A percentile compares a stretch with the other conserved stretches of the same genome.
Conservation (phyloP, 2,329 filamentous ascomycete genomes). For the Tolypocladium endophyticum region DNA sequence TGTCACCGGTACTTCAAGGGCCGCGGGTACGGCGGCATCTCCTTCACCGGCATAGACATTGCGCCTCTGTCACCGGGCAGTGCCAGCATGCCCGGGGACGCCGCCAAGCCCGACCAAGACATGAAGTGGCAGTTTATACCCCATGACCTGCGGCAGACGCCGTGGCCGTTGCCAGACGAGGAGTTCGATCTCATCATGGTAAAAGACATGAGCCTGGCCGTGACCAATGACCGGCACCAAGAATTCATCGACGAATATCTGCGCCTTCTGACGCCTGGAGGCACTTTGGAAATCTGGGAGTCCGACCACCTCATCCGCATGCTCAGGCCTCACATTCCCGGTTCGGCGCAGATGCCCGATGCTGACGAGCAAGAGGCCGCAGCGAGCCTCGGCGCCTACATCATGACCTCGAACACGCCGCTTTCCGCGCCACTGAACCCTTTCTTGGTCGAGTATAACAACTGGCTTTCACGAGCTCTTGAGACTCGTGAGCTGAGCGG, state of each 20-base stretch:
- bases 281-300: conserved; percentile 81
- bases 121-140: conserved; percentile 85
- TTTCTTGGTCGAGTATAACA: conserved; percentile 74
- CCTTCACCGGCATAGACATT: conserved; percentile 76
- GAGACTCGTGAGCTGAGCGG: conserved; percentile 59
- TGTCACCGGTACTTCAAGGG: conserved; percentile 71
- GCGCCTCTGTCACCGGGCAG: conserved; percentile 52
- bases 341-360: conserved; percentile 22
- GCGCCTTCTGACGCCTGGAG: conserved; percentile 66
- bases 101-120: conserved; percentile 51
- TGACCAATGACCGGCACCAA: conserved; percentile 49
- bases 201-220: conserved; percentile 66
- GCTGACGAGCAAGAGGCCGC: conserved; percentile 53
- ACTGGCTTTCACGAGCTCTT: conserved; percentile 68
- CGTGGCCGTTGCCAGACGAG: conserved; percentile 67
- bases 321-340: conserved; percentile 65
- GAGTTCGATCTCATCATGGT: conserved; percentile 84
- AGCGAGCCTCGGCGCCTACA: conserved; percentile 65
- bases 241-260: conserved; percentile 59
- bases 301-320: conserved; percentile 77
- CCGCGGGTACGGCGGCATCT: conserved; percentile 56
- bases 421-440: conserved; percentile 72
- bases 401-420: conserved; percentile 72
- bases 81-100: conserved; percentile 16
- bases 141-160: conserved; percentile 67